Base-by-base conservation (phyloP, 495 filamentous ascomycete genomes). In the Penicillium atrosanguineum region DNA sequence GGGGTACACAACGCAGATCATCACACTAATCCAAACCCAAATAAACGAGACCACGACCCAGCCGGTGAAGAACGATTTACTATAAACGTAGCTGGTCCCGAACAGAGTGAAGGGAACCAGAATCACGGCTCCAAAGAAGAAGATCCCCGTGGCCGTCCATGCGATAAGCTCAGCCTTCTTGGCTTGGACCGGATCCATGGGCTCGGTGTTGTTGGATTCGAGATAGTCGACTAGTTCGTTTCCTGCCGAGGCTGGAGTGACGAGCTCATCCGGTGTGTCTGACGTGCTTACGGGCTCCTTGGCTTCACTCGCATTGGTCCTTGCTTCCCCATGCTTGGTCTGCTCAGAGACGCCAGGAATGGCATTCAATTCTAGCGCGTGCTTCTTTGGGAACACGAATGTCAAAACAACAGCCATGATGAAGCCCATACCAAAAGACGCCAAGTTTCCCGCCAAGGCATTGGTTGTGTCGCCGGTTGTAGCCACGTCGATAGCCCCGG, bases 41-140 rank as follows among this genome's bases (percentile, higher is more conserved):
- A 79, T 69, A 16, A 79, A 70, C 6, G 68, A 69, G 5, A 77
- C 65, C 2, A 75, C 73, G 1, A 73, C 62, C 75, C 74, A 79
- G 0, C 69, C 76, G 0, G 63, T 71, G 52, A 77, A 79, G 36
- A 74, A 70, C 3, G 51, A 4, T 31, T 59, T 56, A 26, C 39
- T 63, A 55, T 68, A 79, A 1, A 76, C 55, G 46, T 73, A 76
- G 8, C 56, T 38, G 0, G 61, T 67, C 4, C 70, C 67, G 44
- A 76, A 77, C 39, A 79, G 44, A 2, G 69, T 63, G 34, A 77
- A 71, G 0, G 75, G 75, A 0, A 74, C 64, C 9, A 77, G 38
- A n/a, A 77, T 62, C 20, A 71, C 61, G 3, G 65, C 65, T 1
- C 69, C 46, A 29, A 62, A 51, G 44, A 70, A 60, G 55, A 71